phyloP scores from a whole-genome alignment of 2,329 filamentous ascomycete genomes.

The Ophiostoma pallidulum region DNA sequence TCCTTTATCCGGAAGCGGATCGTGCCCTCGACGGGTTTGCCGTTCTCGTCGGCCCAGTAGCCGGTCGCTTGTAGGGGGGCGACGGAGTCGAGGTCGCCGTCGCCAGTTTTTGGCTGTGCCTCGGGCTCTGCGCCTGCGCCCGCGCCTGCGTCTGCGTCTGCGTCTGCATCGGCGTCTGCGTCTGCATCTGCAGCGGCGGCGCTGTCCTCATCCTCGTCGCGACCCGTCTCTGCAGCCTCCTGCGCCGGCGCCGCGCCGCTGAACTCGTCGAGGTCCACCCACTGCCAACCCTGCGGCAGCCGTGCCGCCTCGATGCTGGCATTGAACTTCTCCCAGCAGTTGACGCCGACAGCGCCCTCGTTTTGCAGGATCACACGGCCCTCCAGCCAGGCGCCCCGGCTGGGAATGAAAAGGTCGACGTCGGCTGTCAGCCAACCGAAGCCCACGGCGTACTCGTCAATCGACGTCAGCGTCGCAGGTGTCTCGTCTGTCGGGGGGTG shows the following conservation, averaged over 20 bases:
- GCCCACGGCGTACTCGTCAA: constrained; percentile 77
- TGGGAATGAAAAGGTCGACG: constrained; percentile 72
- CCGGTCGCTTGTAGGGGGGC: constrained; percentile 43
- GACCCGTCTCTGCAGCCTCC: neutral
- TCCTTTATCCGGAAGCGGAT: constrained; percentile 73
- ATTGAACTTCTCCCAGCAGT: constrained; percentile 88
- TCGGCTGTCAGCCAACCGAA: constrained; percentile 86
- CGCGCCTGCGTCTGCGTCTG: neutral
- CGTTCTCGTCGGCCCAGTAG: constrained; percentile 66
- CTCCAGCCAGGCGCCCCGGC: constrained; percentile 62
- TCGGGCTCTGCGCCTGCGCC: neutral
- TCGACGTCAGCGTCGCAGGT: constrained; percentile 36
- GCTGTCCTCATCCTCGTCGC: neutral
- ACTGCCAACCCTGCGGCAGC: constrained; percentile 71
- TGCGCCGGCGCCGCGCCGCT: neutral
- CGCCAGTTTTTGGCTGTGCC: neutral
- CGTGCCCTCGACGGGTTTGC: constrained; percentile 59
- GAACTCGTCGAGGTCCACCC: constrained; percentile 52
- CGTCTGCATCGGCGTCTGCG: neutral
- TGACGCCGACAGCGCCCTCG: constrained; percentile 78
- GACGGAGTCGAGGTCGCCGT: no score
- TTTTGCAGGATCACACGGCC: constrained; percentile 79
- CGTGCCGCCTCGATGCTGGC: constrained; percentile 71
- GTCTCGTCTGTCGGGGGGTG: constrained; percentile 40
- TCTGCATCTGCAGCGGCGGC: no score